phyloP scores from a whole-genome alignment of 805 yeast species.

The Metschnikowia gelsemii region DNA sequence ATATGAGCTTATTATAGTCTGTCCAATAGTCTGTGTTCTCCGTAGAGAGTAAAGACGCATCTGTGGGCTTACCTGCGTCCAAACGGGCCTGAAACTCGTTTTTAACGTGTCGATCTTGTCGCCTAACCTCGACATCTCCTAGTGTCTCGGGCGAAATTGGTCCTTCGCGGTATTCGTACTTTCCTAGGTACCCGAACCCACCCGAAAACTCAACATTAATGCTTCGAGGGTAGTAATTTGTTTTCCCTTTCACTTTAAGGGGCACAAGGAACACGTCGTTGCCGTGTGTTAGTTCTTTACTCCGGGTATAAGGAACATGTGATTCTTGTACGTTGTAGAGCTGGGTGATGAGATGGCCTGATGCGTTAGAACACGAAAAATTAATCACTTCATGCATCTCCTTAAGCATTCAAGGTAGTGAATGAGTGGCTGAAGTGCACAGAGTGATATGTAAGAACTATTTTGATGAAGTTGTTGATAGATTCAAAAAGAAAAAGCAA shows the following conservation, averaged over 20 bases:
- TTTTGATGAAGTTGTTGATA: background rate
- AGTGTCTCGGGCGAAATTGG: conserved; percentile 10
- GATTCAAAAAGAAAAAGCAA: conserved; percentile 6
- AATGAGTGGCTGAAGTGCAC: no score
- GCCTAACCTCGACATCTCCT: conserved; percentile 23
- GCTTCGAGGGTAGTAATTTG: conserved; percentile 71
- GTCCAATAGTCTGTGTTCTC: conserved; percentile 69
- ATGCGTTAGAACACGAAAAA: conserved; percentile 64
- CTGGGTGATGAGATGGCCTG: conserved; percentile 78
- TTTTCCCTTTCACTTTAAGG: conserved; percentile 28
- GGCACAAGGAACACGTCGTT: conserved; percentile 41
- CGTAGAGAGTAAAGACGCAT: conserved; percentile 28
- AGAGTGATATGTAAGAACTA: no score
- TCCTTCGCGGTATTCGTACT: conserved; percentile 46
- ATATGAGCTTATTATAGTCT: conserved; percentile 68
- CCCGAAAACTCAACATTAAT: conserved; percentile 76
- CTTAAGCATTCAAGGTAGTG: no score
- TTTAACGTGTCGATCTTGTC: conserved; percentile 41
- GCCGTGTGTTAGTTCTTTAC: conserved; percentile 46
- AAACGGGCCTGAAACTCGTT: conserved; percentile 64
- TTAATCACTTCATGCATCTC: conserved; percentile 58
- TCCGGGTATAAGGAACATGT: conserved; percentile 51
- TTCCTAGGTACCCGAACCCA: conserved; percentile 71
- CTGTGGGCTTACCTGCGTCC: conserved; percentile 45
- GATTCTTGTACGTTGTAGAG: conserved; percentile 79